Percentiles rank a stretch among this genome's conserved stretches.
Conservation (phyloP, 2,329 filamentous ascomycete species). For the Aureobasidium subglaciale region DNA sequence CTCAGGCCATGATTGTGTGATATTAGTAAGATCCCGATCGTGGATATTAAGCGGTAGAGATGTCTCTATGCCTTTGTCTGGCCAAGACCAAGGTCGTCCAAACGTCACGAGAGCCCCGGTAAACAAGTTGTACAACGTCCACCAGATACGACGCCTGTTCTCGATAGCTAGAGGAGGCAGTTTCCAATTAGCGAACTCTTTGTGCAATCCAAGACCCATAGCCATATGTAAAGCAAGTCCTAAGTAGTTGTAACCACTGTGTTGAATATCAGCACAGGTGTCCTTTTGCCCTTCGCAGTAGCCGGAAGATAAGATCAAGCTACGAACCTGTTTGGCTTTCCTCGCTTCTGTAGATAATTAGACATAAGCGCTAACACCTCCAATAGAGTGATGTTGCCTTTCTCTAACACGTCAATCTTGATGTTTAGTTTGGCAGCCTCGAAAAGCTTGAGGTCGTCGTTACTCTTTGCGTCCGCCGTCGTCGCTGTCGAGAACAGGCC, state of each 20-base stretch:
- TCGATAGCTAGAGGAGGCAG: constrained; percentile 34
- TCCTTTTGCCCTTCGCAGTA: no score
- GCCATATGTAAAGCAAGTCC: constrained; percentile 44
- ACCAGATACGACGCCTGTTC: constrained; percentile 31
- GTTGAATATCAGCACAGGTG: not conserved
- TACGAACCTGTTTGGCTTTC: constrained; percentile 42
- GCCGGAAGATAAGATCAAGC: no score
- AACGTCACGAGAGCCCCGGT: constrained; percentile 45
- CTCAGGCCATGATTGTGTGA: constrained; percentile 20
- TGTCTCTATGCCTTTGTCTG: constrained; percentile 39
- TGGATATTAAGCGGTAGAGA: constrained; percentile 39
- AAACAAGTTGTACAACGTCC: constrained; percentile 38
- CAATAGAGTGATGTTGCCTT: constrained; percentile 43
- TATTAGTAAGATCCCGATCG: constrained; percentile 35
- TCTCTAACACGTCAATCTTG: constrained; percentile 42
- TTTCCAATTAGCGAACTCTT: constrained; percentile 43
- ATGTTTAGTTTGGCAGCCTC: constrained; percentile 40
- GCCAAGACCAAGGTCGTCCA: constrained; percentile 41
- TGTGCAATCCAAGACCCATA: constrained; percentile 43
- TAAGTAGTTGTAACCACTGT: constrained; percentile 43
- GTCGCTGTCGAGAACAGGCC: constrained; percentile 34
- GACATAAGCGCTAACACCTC: constrained; percentile 42
- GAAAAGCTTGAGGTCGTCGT: constrained; percentile 38
- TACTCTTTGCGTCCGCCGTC: constrained; percentile 28
- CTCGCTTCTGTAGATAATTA: constrained; percentile 44